Evolutionary conservation across 495 filamentous ascomycete genomes (phyloP).

Genomic region (Letharia columbiana): DNA sequence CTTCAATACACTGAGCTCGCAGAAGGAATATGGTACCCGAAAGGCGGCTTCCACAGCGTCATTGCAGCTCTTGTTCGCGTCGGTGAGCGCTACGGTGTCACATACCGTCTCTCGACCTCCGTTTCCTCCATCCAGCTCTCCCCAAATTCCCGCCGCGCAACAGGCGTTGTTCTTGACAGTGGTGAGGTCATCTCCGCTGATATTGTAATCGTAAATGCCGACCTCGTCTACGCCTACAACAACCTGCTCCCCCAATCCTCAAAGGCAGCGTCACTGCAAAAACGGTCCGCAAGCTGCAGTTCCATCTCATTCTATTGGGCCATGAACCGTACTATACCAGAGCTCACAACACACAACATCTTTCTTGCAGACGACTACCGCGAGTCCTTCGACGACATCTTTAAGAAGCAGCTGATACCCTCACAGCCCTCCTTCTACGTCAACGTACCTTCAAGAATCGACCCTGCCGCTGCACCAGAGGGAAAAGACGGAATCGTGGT

Average conservation of each 20-base stretch:
- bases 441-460: conserved; percentile 59
- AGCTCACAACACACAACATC: conserved; percentile 61
- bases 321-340: conserved; percentile 45
- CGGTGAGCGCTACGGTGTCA: conserved; percentile 46
- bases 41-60: conserved; percentile 57
- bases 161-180: conserved; percentile 44
- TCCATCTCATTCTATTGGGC: conserved; percentile 71
- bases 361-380: conserved; percentile 62
- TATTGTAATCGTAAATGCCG: conserved; percentile 57
- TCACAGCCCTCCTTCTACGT: conserved; percentile 61
- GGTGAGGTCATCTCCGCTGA: conserved; percentile 50
- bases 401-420: conserved; percentile 55
- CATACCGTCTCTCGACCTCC: conserved; percentile 46
- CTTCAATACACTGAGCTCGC: conserved; percentile 64
- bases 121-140: conserved; percentile 42
- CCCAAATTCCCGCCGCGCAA: conserved; percentile 37
- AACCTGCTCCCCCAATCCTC: conserved; percentile 46
- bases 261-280: conserved; percentile 41
- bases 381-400: conserved; percentile 62
- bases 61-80: conserved; percentile 47
- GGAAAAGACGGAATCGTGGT: conserved; percentile 54
- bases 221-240: conserved; percentile 62
- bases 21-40: conserved; percentile 67
- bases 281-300: conserved; percentile 50
- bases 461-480: conserved; percentile 54